A percentile compares a stretch with the other conserved stretches of the same genome.
These are phyloP conservation scores for Saturnispora hagleri DNA, from an alignment of 805 yeast genomes.

Conservation along the genomic window DNA sequence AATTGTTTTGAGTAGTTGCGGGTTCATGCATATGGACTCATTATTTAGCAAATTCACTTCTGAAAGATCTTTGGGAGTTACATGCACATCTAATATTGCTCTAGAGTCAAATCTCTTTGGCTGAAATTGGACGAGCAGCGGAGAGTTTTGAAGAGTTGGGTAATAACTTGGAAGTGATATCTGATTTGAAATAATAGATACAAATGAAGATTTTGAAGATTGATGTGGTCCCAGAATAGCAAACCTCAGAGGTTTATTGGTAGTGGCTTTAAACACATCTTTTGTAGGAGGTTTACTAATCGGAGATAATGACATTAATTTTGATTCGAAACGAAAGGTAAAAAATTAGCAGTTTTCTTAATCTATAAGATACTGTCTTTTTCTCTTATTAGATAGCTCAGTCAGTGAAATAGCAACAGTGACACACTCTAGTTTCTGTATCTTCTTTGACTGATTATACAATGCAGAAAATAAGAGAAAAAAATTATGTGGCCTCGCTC, in stretches of 20 bases:
- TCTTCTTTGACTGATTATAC: too few relatives aligned
- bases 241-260: constrained; percentile 24
- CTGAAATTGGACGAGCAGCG: constrained; percentile 46
- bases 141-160: constrained; percentile 57
- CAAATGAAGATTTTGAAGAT: constrained; percentile 26
- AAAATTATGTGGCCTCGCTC: too few relatives aligned
- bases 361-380: background rate
- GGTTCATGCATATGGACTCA: background rate
- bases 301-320: background rate
- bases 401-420: too few relatives aligned
- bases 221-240: constrained; percentile 27
- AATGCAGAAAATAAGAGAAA: too few relatives aligned
- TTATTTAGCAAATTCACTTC: constrained; percentile 19
- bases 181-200: constrained; percentile 23
- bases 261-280: constrained; percentile 22
- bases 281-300: constrained; percentile 9
- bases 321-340: background rate
- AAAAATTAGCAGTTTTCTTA: background rate
- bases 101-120: constrained; percentile 34
- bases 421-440: too few relatives aligned
- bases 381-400: too few relatives aligned
- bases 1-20: constrained; percentile 6
- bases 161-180: constrained; percentile 53
- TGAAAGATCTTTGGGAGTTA: constrained; percentile 31
- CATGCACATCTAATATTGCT: constrained; percentile 39